Conservation (phyloP, 176 grass and related monocot species). For the Coix lacrymajobi region DNA sequence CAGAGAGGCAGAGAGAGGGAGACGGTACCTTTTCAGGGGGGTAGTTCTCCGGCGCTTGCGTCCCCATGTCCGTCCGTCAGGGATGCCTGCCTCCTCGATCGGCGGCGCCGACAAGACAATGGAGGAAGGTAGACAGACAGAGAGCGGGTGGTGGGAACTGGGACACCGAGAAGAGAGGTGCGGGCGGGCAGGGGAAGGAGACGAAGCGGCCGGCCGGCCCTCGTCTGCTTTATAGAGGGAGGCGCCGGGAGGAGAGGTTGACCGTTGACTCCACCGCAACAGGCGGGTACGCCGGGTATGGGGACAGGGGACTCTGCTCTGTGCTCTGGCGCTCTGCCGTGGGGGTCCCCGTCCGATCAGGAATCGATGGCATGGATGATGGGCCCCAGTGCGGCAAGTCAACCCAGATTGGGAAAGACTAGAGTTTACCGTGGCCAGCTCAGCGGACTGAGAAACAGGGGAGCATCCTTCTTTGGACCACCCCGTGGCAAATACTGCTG, state of each 20-base stretch:
- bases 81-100: not conserved
- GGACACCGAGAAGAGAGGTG: not conserved
- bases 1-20: not conserved
- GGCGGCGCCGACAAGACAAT: not conserved
- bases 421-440: not conserved
- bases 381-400: not conserved
- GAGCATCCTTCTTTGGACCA: too few species aligned
- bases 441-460: not conserved
- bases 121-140: not conserved
- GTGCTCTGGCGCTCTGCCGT: too few species aligned
- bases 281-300: too few species aligned
- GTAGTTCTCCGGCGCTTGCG: conserved; percentile 11
- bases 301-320: too few species aligned
- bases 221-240: not conserved
- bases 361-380: not conserved
- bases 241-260: too few species aligned
- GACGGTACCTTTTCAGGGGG: conserved; percentile 9
- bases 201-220: not conserved
- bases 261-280: not conserved
- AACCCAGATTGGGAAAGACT: not conserved
- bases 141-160: not conserved
- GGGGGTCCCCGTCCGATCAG: not conserved
- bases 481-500: too few species aligned
- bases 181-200: not conserved
- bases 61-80: conserved; percentile 22